Percentiles rank a stretch among this genome's conserved stretches.
Evolutionary conservation across 2,329 filamentous ascomycete genomes (phyloP).

Genomic region (Talaromyces sp.): DNA sequence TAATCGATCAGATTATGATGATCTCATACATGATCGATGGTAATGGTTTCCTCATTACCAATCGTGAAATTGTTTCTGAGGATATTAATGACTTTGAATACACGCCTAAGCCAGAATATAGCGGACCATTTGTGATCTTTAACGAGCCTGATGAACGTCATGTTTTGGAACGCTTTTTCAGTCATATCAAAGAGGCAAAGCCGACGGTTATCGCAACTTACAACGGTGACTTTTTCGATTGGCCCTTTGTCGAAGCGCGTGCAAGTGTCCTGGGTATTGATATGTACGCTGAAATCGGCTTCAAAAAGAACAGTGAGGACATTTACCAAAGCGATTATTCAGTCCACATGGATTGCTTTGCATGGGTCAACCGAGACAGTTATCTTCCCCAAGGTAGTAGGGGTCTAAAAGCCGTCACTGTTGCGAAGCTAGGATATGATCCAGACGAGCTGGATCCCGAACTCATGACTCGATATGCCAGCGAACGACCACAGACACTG

Average conservation of each 20-base stretch:
- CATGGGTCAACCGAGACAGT: slow-evolving; percentile 98
- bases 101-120: slow-evolving; percentile 93
- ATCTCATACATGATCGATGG: slow-evolving; percentile 99
- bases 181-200: slow-evolving; percentile 88
- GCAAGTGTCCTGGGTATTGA: slow-evolving; percentile 94
- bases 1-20: slow-evolving; percentile 99
- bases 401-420: slow-evolving; percentile 94
- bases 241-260: slow-evolving; percentile 94
- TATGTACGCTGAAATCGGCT: slow-evolving; percentile 98
- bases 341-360: slow-evolving; percentile 98
- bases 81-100: slow-evolving; percentile 98
- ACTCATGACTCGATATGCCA: slow-evolving; percentile 87
- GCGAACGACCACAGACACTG: slow-evolving; percentile 85
- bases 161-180: slow-evolving; percentile 85
- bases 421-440: slow-evolving; percentile 96
- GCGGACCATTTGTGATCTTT: slow-evolving; percentile 94
- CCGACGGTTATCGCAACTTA: slow-evolving; percentile 99
- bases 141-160: slow-evolving; percentile 93
- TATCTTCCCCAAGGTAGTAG: slow-evolving; percentile 96
- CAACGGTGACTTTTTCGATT: slow-evolving; percentile 99
- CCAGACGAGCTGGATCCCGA: slow-evolving; percentile 97
- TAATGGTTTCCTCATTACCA: slow-evolving; percentile 95
- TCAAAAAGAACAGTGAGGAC: slow-evolving; percentile 90
- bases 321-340: slow-evolving; percentile 96
- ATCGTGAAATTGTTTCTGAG: slow-evolving; percentile 94